A percentile compares a stretch with the other conserved stretches of the same genome.
phyloP scores from a whole-genome alignment of 2,329 filamentous ascomycete species.

The Pestalotiopsis sp. region DNA sequence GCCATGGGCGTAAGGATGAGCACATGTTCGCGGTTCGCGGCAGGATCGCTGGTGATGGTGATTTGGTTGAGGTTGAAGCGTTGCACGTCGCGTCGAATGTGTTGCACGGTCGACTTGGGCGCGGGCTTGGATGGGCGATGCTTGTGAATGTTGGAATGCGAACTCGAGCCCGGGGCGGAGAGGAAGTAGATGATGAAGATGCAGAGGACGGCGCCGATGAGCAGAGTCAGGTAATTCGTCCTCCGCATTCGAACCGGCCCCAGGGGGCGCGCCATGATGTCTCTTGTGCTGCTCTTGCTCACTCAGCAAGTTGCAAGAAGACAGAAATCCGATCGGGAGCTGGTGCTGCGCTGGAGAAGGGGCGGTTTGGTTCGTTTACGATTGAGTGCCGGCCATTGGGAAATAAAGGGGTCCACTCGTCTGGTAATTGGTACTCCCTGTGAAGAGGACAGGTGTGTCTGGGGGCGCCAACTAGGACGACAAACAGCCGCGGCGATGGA shows the following conservation, averaged over 20 bases:
- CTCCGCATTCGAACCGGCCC: conserved; percentile 36
- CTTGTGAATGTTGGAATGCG: conserved; percentile 17
- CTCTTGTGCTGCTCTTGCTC: background rate
- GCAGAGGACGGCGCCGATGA: conserved; percentile 32
- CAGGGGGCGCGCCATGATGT: conserved; percentile 34
- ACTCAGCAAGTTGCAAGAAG: background rate
- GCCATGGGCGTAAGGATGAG: conserved; percentile 92
- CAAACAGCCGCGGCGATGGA: too few relatives aligned
- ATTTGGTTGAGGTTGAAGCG: conserved; percentile 96
- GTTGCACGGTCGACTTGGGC: conserved; percentile 58
- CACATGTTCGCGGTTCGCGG: conserved; percentile 80
- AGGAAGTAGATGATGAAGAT: conserved; percentile 37
- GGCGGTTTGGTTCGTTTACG: background rate
- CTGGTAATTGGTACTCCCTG: background rate
- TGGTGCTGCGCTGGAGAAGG: background rate
- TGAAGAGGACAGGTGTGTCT: background rate
- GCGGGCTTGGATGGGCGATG: conserved; percentile 55
- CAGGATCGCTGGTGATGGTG: conserved; percentile 75
- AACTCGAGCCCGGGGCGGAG: conserved; percentile 23
- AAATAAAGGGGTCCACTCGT: conserved; percentile 5
- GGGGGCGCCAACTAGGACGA: background rate
- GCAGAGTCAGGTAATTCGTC: conserved; percentile 35
- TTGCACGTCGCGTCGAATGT: conserved; percentile 77
- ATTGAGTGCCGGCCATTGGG: conserved; percentile 9
- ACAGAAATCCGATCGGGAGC: background rate